Conservation (phyloP, 495 filamentous ascomycete genomes). For the Aspergillus asperescens region DNA sequence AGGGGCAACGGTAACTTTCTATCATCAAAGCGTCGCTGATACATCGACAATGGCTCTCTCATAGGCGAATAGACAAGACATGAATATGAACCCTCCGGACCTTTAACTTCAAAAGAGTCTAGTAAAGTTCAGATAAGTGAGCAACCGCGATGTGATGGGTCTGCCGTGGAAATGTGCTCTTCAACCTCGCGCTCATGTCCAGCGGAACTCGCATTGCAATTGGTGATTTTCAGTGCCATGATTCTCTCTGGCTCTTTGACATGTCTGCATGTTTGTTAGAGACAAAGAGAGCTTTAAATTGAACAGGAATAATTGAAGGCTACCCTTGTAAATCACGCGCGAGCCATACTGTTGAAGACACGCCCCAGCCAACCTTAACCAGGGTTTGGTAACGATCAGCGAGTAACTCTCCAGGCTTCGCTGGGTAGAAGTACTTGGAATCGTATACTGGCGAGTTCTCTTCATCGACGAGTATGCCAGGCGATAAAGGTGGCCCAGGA, state of each 20-base stretch:
- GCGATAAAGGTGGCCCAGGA: slow-evolving; percentile 25
- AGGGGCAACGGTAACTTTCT: slow-evolving; percentile 30
- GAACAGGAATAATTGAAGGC: too few species aligned
- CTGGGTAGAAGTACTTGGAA: slow-evolving; percentile 40
- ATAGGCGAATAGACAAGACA: slow-evolving; percentile 40
- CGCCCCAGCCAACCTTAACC: slow-evolving; percentile 42
- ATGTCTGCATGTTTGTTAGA: slow-evolving; percentile 30
- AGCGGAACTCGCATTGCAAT: slow-evolving; percentile 22
- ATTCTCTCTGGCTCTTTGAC: slow-evolving; percentile 32
- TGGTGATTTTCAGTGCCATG: slow-evolving; percentile 40
- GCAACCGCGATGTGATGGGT: slow-evolving; percentile 31
- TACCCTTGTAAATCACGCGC: slow-evolving; percentile 33
- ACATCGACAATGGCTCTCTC: slow-evolving; percentile 33
- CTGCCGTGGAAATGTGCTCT: slow-evolving; percentile 29
- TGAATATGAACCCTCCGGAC: slow-evolving; percentile 25
- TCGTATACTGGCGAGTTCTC: slow-evolving; percentile 34
- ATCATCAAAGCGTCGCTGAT: slow-evolving; percentile 29
- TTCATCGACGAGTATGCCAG: slow-evolving; percentile 31
- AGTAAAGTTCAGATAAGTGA: slow-evolving; percentile 23
- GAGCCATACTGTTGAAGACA: slow-evolving; percentile 38
- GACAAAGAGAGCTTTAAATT: slow-evolving; percentile 14
- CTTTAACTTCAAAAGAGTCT: slow-evolving; percentile 27
- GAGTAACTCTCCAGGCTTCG: slow-evolving; percentile 38
- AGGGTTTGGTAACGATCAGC: slow-evolving; percentile 36
- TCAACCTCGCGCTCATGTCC: slow-evolving; percentile 31